A percentile compares a stretch with the other conserved stretches of the same genome.
Conservation (phyloP, 2,329 filamentous ascomycete genomes). For the Apiospora phragmitis region DNA sequence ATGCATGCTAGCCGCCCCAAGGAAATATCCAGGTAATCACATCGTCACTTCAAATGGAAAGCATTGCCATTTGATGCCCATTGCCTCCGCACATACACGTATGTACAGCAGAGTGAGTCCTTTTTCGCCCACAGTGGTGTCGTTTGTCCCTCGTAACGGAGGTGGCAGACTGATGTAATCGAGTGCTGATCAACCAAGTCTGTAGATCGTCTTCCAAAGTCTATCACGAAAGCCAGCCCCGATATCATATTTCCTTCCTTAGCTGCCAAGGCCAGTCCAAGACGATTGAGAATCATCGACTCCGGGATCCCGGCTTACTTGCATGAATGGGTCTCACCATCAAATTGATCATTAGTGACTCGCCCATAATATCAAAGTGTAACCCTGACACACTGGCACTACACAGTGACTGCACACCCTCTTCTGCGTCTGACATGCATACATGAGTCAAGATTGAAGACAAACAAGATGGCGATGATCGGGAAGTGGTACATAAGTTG, state of each 20-base stretch:
- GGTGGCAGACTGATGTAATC: not conserved
- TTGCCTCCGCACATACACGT: not conserved
- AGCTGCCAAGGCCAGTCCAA: conserved; percentile 1
- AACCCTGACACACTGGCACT: conserved; percentile 6
- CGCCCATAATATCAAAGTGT: not conserved
- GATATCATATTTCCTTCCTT: not conserved
- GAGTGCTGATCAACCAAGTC: not conserved
- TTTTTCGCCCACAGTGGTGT: not conserved
- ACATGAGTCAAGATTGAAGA: not conserved
- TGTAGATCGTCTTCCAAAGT: not conserved
- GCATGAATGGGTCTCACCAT: not conserved
- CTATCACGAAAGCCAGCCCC: not conserved
- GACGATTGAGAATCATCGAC: not conserved
- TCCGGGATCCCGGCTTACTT: not conserved
- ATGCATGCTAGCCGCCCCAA: not conserved
- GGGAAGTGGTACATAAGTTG: not conserved
- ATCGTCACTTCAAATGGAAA: not conserved
- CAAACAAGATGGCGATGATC: not conserved
- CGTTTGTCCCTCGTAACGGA: not conserved
- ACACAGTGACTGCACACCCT: not conserved
- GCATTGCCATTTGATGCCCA: not conserved
- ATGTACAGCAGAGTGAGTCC: not conserved
- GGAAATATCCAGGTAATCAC: not conserved
- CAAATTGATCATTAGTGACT: conserved; percentile 2
- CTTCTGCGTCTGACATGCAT: conserved; percentile 5